Evolutionary conservation across 2,329 filamentous ascomycete species (phyloP).

Genomic region (Colletotrichum kahawae): DNA sequence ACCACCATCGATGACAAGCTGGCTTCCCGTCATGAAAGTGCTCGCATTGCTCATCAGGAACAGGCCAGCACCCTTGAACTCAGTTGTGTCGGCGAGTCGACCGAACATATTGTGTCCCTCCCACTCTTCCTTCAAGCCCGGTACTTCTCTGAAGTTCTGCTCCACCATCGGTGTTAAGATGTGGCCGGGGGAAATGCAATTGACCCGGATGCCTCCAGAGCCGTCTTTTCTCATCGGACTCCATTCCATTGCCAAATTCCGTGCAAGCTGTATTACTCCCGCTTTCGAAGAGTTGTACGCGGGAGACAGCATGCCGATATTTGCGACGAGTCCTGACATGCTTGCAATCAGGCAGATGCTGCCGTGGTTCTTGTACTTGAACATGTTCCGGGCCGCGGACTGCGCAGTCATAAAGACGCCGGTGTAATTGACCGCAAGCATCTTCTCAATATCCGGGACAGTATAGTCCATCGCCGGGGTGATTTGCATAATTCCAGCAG

Average conservation of each 20-base stretch:
- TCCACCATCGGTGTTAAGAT: conserved; percentile 75
- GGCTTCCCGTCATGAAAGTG: conserved; percentile 66
- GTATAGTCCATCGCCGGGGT: conserved; percentile 71
- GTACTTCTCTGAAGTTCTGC: conserved; percentile 71
- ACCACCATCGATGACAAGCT: conserved; percentile 61
- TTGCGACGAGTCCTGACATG: conserved; percentile 58
- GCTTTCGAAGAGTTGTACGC: conserved; percentile 74
- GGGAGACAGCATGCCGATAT: conserved; percentile 66
- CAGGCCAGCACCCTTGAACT: conserved; percentile 65
- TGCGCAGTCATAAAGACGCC: conserved; percentile 75
- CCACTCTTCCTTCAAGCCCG: conserved; percentile 65
- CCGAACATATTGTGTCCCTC: conserved; percentile 77
- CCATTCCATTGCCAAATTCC: conserved; percentile 70
- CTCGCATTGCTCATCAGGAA: conserved; percentile 68
- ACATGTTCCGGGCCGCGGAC: conserved; percentile 70
- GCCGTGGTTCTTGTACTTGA: conserved; percentile 53
- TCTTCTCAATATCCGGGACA: conserved; percentile 60
- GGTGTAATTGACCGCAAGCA: conserved; percentile 73
- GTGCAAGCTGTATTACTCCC: conserved; percentile 65
- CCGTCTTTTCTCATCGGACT: conserved; percentile 45
- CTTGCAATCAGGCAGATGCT: conserved; percentile 63
- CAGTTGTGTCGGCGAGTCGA: conserved; percentile 59
- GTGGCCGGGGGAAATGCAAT: conserved; percentile 28
- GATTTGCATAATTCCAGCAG: conserved; percentile 72
- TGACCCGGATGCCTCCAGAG: conserved; percentile 66